phyloP scores from a whole-genome alignment of 768 basidiomycete species.

The Panaeolus papilionaceus region DNA sequence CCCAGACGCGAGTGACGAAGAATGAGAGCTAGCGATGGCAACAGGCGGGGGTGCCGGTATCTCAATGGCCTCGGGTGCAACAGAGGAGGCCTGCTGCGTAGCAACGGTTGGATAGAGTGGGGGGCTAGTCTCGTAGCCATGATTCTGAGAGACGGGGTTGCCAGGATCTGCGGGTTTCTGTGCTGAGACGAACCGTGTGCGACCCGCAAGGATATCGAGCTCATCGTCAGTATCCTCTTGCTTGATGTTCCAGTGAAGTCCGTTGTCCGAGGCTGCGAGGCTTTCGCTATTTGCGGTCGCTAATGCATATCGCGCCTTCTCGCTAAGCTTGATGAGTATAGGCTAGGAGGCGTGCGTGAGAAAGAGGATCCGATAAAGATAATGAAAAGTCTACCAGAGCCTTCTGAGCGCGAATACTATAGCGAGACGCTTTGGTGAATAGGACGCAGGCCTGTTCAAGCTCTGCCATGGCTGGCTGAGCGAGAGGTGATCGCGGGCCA shows the following conservation, averaged over 20 bases:
- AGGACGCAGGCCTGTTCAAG: constrained; percentile 70
- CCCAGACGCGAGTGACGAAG: not conserved
- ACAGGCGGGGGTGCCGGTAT: constrained; percentile 1
- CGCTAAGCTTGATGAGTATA: constrained; percentile 62
- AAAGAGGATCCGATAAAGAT: not conserved
- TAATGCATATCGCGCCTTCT: constrained; percentile 70
- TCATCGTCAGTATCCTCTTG: constrained; percentile 67
- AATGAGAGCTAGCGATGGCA: not conserved
- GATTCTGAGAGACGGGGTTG: constrained; percentile 20
- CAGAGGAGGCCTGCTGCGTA: constrained; percentile 1
- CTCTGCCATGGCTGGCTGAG: constrained; percentile 69
- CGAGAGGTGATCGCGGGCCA: constrained; percentile 72
- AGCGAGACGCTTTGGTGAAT: constrained; percentile 65
- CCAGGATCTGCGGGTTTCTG: constrained; percentile 36
- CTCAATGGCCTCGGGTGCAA: not conserved
- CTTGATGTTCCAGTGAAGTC: constrained; percentile 57
- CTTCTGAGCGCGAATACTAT: constrained; percentile 67
- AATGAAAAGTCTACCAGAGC: constrained; percentile 55
- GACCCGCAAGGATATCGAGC: constrained; percentile 72
- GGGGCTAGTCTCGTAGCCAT: constrained; percentile 25
- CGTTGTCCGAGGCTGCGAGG: constrained; percentile 35
- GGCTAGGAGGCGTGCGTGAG: constrained; percentile 44
- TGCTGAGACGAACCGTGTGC: constrained; percentile 64
- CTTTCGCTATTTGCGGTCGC: constrained; percentile 47
- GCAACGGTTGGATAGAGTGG: constrained; percentile 18